Conservation (phyloP, 2,329 filamentous ascomycete genomes). For the Incumbomyces delicatus region DNA sequence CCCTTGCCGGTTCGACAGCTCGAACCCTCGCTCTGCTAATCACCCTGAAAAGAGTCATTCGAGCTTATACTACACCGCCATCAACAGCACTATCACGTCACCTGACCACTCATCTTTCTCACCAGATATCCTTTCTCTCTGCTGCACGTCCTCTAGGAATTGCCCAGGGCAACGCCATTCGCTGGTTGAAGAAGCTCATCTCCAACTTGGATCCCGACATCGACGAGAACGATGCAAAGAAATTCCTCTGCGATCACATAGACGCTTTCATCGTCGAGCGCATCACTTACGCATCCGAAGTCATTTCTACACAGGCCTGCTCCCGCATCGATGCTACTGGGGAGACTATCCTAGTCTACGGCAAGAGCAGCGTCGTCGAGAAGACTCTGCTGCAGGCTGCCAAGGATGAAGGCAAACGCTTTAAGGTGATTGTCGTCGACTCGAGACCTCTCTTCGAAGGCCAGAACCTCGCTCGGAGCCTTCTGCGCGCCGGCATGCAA, state of each 20-base stretch:
- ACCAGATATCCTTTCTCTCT: constrained; percentile 89
- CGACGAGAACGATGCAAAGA: constrained; percentile 72
- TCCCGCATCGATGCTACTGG: constrained; percentile 62
- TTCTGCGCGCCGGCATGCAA: constrained; percentile 60
- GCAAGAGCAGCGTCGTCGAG: constrained; percentile 76
- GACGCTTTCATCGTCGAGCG: constrained; percentile 86
- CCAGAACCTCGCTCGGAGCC: constrained; percentile 58
- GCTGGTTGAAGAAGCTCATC: constrained; percentile 87
- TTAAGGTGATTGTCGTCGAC: constrained; percentile 79
- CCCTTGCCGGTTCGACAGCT: constrained; percentile 79
- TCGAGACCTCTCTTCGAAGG: constrained; percentile 61
- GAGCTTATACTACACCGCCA: constrained; percentile 80
- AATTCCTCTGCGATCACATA: constrained; percentile 66
- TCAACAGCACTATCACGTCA: constrained; percentile 80
- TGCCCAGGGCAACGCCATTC: constrained; percentile 92
- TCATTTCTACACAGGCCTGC: constrained; percentile 69
- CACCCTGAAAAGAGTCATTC: constrained; percentile 89
- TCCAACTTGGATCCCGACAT: constrained; percentile 80
- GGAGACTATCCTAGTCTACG: constrained; percentile 78
- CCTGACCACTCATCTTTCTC: constrained; percentile 82
- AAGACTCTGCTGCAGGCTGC: constrained; percentile 67
- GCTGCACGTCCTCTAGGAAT: constrained; percentile 82
- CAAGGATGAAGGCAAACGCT: constrained; percentile 54
- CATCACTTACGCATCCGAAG: constrained; percentile 74
- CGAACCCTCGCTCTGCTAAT: constrained; percentile 78